These are phyloP conservation scores for Exophiala aquamarina DNA, from an alignment of 2,329 filamentous ascomycete species.

Conservation along the genomic window DNA sequence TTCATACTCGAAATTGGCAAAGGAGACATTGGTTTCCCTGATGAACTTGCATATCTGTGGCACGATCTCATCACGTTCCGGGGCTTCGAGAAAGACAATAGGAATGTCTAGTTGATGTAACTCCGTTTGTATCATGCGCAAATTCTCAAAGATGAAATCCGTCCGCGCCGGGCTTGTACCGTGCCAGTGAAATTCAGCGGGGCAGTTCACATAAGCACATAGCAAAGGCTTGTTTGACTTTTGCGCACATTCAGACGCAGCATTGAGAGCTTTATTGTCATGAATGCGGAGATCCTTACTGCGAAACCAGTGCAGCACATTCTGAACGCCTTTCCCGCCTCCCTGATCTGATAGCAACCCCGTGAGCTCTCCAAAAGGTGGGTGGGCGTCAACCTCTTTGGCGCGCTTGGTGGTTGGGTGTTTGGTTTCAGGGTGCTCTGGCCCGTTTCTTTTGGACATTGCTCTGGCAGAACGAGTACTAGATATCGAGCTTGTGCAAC, in stretches of 20 bases:
- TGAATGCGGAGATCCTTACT: constrained; percentile 51
- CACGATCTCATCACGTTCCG: constrained; percentile 44
- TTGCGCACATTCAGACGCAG: constrained; percentile 48
- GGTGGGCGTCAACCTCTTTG: constrained; percentile 48
- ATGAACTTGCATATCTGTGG: constrained; percentile 44
- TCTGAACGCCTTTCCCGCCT: constrained; percentile 38
- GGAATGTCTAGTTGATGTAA: constrained; percentile 51
- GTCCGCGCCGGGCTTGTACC: constrained; percentile 49
- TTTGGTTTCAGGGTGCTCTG: constrained; percentile 33
- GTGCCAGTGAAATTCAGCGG: constrained; percentile 52
- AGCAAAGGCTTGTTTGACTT: constrained; percentile 44
- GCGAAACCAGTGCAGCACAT: constrained; percentile 53
- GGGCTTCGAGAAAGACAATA: constrained; percentile 45
- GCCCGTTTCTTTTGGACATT: constrained; percentile 32
- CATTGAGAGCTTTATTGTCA: constrained; percentile 49
- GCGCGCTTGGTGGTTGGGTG: constrained; percentile 51
- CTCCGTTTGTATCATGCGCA: constrained; percentile 46
- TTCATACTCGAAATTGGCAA: constrained; percentile 49
- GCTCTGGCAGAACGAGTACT: neutral
- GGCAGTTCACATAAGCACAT: constrained; percentile 48
- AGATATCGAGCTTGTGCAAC: neutral
- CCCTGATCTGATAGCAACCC: constrained; percentile 41
- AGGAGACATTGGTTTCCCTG: constrained; percentile 45
- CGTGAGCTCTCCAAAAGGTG: constrained; percentile 45
- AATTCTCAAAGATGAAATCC: constrained; percentile 49